Percentiles rank a stretch among this genome's conserved stretches.
These are phyloP conservation scores for Colletotrichum lupini DNA, from an alignment of 2,329 filamentous ascomycete genomes.

Conservation along the genomic window DNA sequence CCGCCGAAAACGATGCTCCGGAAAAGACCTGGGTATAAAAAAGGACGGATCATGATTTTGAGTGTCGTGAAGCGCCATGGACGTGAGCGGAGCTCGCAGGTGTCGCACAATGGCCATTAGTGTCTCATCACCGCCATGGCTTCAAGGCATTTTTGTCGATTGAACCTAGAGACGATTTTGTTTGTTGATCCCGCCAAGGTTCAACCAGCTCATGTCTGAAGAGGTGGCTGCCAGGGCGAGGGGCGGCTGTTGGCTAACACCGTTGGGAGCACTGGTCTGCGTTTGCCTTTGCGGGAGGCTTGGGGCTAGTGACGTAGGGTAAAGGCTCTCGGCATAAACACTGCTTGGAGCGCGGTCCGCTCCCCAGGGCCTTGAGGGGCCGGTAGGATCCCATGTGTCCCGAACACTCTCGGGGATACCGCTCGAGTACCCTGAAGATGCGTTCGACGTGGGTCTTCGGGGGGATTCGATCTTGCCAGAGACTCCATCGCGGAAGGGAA, in stretches of 20 bases:
- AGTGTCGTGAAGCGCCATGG: constrained; percentile 35
- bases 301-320: constrained; percentile 53
- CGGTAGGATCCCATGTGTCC: constrained; percentile 65
- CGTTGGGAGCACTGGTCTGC: constrained; percentile 41
- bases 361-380: constrained; percentile 58
- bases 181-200: constrained; percentile 65
- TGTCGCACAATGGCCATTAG: constrained; percentile 24
- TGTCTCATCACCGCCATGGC: constrained; percentile 31
- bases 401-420: constrained; percentile 73
- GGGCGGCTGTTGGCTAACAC: constrained; percentile 61
- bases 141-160: constrained; percentile 15
- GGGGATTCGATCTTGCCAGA: constrained; percentile 66
- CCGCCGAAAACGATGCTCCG: constrained; percentile 36
- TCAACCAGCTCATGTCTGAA: constrained; percentile 84
- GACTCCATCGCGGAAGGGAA: constrained; percentile 66
- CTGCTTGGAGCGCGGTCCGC: constrained; percentile 62
- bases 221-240: constrained; percentile 61
- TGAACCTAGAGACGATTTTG: constrained; percentile 13
- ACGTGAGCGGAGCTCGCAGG: constrained; percentile 30
- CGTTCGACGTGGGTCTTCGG: constrained; percentile 58
- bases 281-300: constrained; percentile 46
- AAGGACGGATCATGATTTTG: constrained; percentile 37
- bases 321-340: constrained; percentile 59
- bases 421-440: constrained; percentile 70
- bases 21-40: constrained; percentile 39